Conservation (phyloP, 805 yeast species). For the Saccharomycopsis malanga region DNA sequence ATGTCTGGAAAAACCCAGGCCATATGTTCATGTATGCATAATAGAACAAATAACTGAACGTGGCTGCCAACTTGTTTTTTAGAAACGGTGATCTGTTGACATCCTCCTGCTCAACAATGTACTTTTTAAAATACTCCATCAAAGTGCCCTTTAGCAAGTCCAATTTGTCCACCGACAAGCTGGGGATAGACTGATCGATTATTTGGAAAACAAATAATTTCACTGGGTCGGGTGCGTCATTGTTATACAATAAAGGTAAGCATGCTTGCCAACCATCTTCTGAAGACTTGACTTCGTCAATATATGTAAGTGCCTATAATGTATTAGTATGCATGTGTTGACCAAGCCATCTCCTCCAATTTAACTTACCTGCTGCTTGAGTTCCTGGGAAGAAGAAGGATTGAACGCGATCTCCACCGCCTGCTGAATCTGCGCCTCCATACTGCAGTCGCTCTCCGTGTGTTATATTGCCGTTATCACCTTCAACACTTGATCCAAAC, state of each 20-base stretch:
- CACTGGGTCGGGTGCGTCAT: constrained; percentile 42
- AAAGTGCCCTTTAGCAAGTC: constrained; percentile 23
- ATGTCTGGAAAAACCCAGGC: constrained; percentile 44
- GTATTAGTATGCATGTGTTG: too few species aligned
- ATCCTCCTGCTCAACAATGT: constrained; percentile 15
- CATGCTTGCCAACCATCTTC: constrained; percentile 51
- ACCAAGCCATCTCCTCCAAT: neutral
- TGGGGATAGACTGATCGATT: constrained; percentile 47
- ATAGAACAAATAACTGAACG: constrained; percentile 46
- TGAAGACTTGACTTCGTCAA: constrained; percentile 46
- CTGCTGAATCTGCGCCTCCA: constrained; percentile 60
- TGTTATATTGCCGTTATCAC: too few species aligned
- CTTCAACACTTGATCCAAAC: too few species aligned
- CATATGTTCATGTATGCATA: constrained; percentile 42
- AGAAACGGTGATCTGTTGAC: constrained; percentile 32
- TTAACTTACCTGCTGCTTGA: constrained; percentile 47
- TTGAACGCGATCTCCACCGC: constrained; percentile 81
- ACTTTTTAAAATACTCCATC: constrained; percentile 22
- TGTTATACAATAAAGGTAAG: constrained; percentile 37
- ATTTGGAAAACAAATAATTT: constrained; percentile 67
- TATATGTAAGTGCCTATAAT: constrained; percentile 43
- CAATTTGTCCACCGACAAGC: constrained; percentile 27
- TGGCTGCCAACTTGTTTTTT: constrained; percentile 52
- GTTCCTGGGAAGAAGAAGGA: constrained; percentile 52
- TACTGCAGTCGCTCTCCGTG: too few species aligned